Evolutionary conservation across 2,329 filamentous ascomycete species (phyloP).

Genomic region (Aspergillus uvarum): DNA sequence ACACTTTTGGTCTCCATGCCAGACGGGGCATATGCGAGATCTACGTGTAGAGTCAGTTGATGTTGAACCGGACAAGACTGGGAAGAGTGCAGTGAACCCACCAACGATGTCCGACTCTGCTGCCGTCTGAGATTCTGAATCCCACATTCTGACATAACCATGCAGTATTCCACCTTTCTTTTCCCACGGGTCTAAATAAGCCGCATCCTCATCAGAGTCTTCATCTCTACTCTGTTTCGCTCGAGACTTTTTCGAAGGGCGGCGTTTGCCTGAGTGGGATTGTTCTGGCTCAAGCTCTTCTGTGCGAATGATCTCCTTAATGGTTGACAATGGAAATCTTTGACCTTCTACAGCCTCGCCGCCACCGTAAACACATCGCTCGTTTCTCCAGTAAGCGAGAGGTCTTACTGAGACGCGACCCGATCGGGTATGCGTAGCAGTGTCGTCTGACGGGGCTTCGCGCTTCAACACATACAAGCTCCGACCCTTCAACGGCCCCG

Average conservation of each 20-base stretch:
- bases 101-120: slow-evolving; percentile 43
- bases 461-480: slow-evolving; percentile 53
- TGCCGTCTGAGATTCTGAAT: slow-evolving; percentile 38
- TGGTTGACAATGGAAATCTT: slow-evolving; percentile 63
- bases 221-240: slow-evolving; percentile 38
- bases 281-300: slow-evolving; percentile 58
- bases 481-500: slow-evolving; percentile 48
- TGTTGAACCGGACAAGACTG: neutral
- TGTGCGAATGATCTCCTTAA: slow-evolving; percentile 75
- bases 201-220: slow-evolving; percentile 41
- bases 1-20: slow-evolving; percentile 60
- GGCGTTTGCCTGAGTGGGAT: slow-evolving; percentile 38
- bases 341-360: slow-evolving; percentile 58
- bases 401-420: slow-evolving; percentile 77
- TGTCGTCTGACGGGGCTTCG: slow-evolving; percentile 53
- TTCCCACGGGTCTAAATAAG: slow-evolving; percentile 46
- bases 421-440: slow-evolving; percentile 67
- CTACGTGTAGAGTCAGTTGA: slow-evolving; percentile 35
- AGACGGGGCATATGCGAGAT: slow-evolving; percentile 59
- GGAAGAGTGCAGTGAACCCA: slow-evolving; percentile 19
- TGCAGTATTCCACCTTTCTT: slow-evolving; percentile 45
- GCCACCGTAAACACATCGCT: slow-evolving; percentile 69
- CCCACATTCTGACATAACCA: slow-evolving; percentile 47
- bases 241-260: slow-evolving; percentile 35
- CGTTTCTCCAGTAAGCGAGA: slow-evolving; percentile 82